Conservation (phyloP, 2,329 filamentous ascomycete species). For the Talaromyces funiculosus region DNA sequence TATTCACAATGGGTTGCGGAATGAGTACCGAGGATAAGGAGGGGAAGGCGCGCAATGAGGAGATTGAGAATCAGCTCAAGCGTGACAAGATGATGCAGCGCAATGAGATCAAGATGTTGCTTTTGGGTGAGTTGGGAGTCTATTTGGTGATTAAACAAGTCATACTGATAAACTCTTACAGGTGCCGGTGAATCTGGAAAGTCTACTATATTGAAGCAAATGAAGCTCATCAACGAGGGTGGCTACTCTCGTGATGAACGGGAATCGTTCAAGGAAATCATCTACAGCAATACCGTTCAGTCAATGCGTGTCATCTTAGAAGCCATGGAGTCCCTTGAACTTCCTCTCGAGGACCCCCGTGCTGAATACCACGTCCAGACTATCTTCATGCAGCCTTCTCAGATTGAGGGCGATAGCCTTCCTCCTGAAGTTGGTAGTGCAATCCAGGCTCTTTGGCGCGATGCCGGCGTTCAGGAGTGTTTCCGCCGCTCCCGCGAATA, state of each 20-base stretch:
- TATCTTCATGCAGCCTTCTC: constrained; percentile 96
- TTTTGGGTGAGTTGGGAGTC: constrained; percentile 72
- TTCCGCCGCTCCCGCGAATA: constrained; percentile 95
- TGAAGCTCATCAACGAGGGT: constrained; percentile 99
- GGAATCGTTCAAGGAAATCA: constrained; percentile 66
- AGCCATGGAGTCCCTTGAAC: constrained; percentile 62
- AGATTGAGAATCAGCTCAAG: constrained; percentile 99
- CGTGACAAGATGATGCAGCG: constrained; percentile 97
- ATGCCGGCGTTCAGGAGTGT: constrained; percentile 86
- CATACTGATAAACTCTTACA: constrained; percentile 31
- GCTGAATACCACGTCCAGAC: constrained; percentile 98
- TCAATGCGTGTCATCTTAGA: constrained; percentile 66
- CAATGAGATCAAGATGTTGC: constrained; percentile 99
- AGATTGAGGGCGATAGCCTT: constrained; percentile 91
- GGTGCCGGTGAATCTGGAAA: constrained; percentile 98
- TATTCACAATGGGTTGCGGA: constrained; percentile 91
- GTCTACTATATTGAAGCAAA: constrained; percentile 91
- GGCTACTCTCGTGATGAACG: constrained; percentile 90
- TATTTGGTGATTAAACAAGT: neutral
- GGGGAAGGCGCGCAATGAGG: constrained; percentile 99
- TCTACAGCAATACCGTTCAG: constrained; percentile 66
- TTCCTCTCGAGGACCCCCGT: constrained; percentile 83
- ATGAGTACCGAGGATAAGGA: constrained; percentile 99
- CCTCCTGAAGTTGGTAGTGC: constrained; percentile 92
- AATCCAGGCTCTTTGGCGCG: constrained; percentile 89